Evolutionary conservation across 2,329 filamentous ascomycete species (phyloP).

Genomic region (Fusarium torreyae): DNA sequence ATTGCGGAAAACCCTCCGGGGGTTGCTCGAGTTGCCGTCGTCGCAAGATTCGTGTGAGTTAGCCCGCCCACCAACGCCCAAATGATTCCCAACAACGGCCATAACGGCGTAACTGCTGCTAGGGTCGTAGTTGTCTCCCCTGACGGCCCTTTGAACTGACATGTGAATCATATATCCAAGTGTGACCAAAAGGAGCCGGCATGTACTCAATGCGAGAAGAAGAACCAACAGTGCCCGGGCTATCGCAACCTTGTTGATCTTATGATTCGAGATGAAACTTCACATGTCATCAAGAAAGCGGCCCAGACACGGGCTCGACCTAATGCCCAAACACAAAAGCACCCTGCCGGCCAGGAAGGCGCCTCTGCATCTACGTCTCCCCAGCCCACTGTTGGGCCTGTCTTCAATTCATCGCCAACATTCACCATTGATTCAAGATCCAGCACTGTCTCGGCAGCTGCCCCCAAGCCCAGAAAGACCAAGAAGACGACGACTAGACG

Average conservation of each 20-base stretch:
- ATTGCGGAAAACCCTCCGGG: conserved; percentile 71
- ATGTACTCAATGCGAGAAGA: conserved; percentile 70
- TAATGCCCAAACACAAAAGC: conserved; percentile 46
- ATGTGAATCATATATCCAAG: conserved; percentile 51
- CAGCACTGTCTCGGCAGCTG: conserved; percentile 1
- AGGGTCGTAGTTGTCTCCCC: conserved; percentile 8
- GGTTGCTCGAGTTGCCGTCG: conserved; percentile 70
- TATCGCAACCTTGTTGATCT: conserved; percentile 70
- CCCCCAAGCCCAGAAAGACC: conserved; percentile 17
- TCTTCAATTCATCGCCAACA: conserved; percentile 20
- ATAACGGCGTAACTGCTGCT: background rate
- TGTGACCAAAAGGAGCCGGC: conserved; percentile 67
- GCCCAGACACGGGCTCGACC: conserved; percentile 53
- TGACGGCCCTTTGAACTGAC: conserved; percentile 15
- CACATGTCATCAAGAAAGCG: conserved; percentile 68
- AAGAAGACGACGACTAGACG: conserved; percentile 26
- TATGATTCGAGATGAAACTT: conserved; percentile 72
- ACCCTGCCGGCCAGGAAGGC: conserved; percentile 29
- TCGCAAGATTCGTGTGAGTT: conserved; percentile 69
- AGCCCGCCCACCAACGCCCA: conserved; percentile 3
- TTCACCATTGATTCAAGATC: conserved; percentile 20
- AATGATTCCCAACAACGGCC: conserved; percentile 3
- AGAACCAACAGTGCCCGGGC: conserved; percentile 67
- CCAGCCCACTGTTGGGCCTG: conserved; percentile 13
- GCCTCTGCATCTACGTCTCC: conserved; percentile 40